Percentiles rank a stretch among this genome's conserved stretches.
These are phyloP conservation scores for Amyloporia xantha DNA, from an alignment of 768 basidiomycete species.

Conservation along the genomic window DNA sequence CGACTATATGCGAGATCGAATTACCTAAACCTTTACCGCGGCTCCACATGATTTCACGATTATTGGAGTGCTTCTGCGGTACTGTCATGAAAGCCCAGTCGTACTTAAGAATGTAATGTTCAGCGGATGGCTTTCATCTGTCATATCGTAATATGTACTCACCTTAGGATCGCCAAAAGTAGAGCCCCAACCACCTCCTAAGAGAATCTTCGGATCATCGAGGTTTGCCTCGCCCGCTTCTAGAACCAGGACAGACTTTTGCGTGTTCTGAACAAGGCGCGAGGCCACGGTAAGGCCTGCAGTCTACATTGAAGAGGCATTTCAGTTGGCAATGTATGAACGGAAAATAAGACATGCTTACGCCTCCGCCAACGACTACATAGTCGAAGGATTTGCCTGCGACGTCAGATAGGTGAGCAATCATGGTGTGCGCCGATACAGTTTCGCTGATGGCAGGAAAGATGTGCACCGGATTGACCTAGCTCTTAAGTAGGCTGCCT, in stretches of 20 bases:
- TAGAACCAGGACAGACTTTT: conserved; percentile 29
- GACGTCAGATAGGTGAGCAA: background rate
- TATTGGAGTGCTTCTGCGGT: conserved; percentile 6
- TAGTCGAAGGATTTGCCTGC: conserved; percentile 5
- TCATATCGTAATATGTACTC: too few relatives aligned
- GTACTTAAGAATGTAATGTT: conserved; percentile 6
- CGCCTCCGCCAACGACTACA: conserved; percentile 2
- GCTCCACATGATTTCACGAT: conserved; percentile 1
- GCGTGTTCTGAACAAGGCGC: conserved; percentile 30
- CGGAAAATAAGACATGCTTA: too few relatives aligned
- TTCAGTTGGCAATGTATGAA: background rate
- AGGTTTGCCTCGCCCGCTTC: conserved; percentile 22
- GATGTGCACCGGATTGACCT: too few relatives aligned
- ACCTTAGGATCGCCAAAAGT: conserved; percentile 5
- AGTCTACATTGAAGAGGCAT: background rate
- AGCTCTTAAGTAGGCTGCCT: too few relatives aligned
- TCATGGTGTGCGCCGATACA: too few relatives aligned
- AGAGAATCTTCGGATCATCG: conserved; percentile 7
- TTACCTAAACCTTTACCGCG: conserved; percentile 20
- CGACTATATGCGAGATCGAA: background rate
- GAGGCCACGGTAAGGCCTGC: conserved; percentile 33
- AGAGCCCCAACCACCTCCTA: background rate
- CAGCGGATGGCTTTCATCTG: background rate
- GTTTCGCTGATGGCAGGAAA: background rate
- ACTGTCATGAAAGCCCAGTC: conserved; percentile 11